Evolutionary conservation across 169 alveolate genomes (phyloP), one percentile per base, ranked within the genome.

Genomic region (Miamiensis avidus): DNA sequence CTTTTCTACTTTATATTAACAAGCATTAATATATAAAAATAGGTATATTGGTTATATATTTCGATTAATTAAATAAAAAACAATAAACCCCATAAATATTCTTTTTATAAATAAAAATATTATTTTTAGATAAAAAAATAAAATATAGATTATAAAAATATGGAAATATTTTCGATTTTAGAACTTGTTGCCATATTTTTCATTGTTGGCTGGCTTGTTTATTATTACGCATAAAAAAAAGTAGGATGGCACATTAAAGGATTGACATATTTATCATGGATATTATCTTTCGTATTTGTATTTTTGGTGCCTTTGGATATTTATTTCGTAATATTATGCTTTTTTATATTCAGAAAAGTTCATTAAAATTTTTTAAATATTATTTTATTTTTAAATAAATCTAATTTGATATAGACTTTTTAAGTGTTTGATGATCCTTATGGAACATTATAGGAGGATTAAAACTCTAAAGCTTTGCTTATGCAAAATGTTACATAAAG

Each of bases 271-370:
- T 74, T 86, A 30, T 74, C 87, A 25, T 86, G 90, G 90, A 49
- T 86, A 28, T 33, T 79, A 29, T 86, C 90, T 31, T 86, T 86
- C 74, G 90, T 83, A 25, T 74, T 86, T 69, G 86, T 86, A 30
- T 86, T 86, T 81, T 49, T 86, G 29, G 74, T 86, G 25, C 90
- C 90, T 4, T 79, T 81, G 29, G 90, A 86, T 32, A 65, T 86
- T 28, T 86, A 86, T 86, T 86, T 49, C 29, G 82, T 84, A 74
- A 30, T 73, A 0, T 73, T 81, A 20, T 72, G 83, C 33, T 78
- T 69, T 74, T 76, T 25, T 0, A 77, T 29, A 33, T 0, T 29
- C 26, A 33, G 28, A 77, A 29, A 0, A 0, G 31, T 31, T 20
- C 29, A 29, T 34, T 25, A 49, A 79, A 29, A 29, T 75, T 11